Evolutionary conservation across 768 basidiomycete genomes (phyloP), one percentile per base, ranked within the genome.

Genomic region (Suillus fuscotomentosus): DNA sequence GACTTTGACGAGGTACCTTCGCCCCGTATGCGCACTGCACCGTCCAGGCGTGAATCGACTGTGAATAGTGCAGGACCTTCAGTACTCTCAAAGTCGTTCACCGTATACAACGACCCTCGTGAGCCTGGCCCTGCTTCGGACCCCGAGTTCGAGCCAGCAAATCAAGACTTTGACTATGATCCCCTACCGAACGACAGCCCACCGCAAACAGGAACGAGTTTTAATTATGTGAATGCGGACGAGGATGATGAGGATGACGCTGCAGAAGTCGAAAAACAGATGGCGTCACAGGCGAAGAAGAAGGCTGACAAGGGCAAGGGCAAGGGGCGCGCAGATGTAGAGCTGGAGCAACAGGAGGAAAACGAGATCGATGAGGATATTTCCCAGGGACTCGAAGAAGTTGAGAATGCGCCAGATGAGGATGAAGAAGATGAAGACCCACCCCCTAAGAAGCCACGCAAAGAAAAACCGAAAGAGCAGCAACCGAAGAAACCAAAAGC

Each of bases 1-100:
- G 82, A 87, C 69, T 90, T 86, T 68, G 88, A 89, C 73, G 73
- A 80, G 55, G 79, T 89, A 0, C 88, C 88, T 1, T 89, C 88
- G 14, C 88, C 88, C 9, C 82, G 79, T 8, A 73, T 76, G 8
- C 73, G 74, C 34, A 13, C 64, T 15, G 47, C 71, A 67, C 36
- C 41, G 3, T 67, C 71, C 13, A 70, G 69, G 15, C 81, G 79
- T 42, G 72, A 73, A 54, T 73, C 76, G 7, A 65, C 73, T 41
- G 62, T 68, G 27, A 77, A 77, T 55, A 75, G 78, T 3, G 80
- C 77, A 11, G 73, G 78, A 75, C 5, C 78, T 63, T 78, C 77
- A 1, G 54, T 67, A 3, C 74, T 77, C 39, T 70, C 73, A 34
- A 82, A 64, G 70, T 74, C 67, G 57, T 68, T 65, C 64, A 69